Evolutionary conservation across 2,329 filamentous ascomycete genomes (phyloP), one percentile per base, ranked within the genome.

Genomic region (Xylaria sp.): DNA sequence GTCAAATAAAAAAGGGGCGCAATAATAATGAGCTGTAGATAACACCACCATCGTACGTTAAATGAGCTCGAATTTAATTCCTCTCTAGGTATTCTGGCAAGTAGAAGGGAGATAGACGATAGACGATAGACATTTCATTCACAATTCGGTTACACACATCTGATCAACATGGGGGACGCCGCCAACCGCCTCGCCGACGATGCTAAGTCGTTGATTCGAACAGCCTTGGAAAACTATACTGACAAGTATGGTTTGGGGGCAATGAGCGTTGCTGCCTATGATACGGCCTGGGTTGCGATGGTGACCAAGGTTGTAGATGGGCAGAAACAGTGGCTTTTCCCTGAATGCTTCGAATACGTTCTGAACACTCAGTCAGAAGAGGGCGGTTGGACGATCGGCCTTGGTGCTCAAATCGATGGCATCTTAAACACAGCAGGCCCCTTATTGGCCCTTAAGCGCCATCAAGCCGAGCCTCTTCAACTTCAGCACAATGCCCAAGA

Each of bases 211-310:
- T 62, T 72, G 62, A 68, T 72, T 17, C 67, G 62, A 61, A 63
- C 50, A 14, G 69, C 67, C n/a, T 17, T 71, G 7, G 63, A 64
- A 14, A 70, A 71, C 61, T 69, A 71, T 48, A 69, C 66, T 14
- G 69, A 66, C 8, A 64, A 71, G 56, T 71, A 71, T 68, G 69
- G 69, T 45, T 59, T 75, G 7, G 75, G 77, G 6, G 74, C 72
- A 0, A 75, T 78, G 72, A 76, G 74, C 27, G 69, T 71, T 60
- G 65, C 73, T 32, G 61, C 75, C 30, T 80, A 80, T 64, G 78
- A 79, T 59, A 80, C 79, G 1, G 79, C 79, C 2, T 80, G 79
- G 78, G 74, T 80, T 2, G 74, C 78, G 1, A 74, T 79, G 67
- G 69, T 76, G 11, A 74, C 71, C 27, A 72, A 69, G 42, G 50